These are phyloP conservation scores for Psilocybe subaeruginosa DNA, from an alignment of 768 basidiomycete species.

Conservation along the genomic window DNA sequence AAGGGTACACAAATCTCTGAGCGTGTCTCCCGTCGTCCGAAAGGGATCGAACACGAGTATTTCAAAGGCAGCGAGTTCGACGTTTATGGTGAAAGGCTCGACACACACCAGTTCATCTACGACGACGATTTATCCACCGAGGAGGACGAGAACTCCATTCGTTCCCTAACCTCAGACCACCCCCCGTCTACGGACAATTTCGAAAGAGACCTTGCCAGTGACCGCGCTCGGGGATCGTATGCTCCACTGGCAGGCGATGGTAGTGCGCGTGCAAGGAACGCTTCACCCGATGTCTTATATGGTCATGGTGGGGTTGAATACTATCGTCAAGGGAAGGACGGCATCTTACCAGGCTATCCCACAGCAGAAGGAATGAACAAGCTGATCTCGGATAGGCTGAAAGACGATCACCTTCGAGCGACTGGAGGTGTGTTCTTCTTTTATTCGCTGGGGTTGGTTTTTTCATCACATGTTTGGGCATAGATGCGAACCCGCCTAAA, in stretches of 20 bases:
- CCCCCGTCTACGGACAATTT: too few species aligned
- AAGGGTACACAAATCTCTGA: not conserved
- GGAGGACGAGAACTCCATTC: not conserved
- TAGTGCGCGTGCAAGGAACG: not conserved
- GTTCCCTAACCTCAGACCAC: not conserved
- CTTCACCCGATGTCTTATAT: conserved; percentile 1
- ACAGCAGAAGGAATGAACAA: conserved; percentile 17
- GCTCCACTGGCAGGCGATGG: not conserved
- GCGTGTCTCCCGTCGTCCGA: not conserved
- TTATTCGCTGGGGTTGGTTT: not conserved
- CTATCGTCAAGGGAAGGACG: conserved; percentile 8
- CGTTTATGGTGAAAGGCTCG: conserved; percentile 9
- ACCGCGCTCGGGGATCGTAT: not conserved
- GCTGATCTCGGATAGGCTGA: conserved; percentile 23
- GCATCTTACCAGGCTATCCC: conserved; percentile 24
- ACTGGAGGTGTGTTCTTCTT: conserved; percentile 11
- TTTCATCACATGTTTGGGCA: not conserved
- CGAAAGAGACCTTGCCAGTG: not conserved
- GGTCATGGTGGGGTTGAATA: conserved; percentile 11
- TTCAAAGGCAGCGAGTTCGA: conserved; percentile 6
- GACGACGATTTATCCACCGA: conserved; percentile 10
- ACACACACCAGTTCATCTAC: conserved; percentile 8
- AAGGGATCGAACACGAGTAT: not conserved
- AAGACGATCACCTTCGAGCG: conserved; percentile 18
- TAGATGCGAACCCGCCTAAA: not conserved